A percentile compares a stretch with the other conserved stretches of the same genome.
Conservation (phyloP, 2,329 filamentous ascomycete genomes). For the Epichloe bromicola region DNA sequence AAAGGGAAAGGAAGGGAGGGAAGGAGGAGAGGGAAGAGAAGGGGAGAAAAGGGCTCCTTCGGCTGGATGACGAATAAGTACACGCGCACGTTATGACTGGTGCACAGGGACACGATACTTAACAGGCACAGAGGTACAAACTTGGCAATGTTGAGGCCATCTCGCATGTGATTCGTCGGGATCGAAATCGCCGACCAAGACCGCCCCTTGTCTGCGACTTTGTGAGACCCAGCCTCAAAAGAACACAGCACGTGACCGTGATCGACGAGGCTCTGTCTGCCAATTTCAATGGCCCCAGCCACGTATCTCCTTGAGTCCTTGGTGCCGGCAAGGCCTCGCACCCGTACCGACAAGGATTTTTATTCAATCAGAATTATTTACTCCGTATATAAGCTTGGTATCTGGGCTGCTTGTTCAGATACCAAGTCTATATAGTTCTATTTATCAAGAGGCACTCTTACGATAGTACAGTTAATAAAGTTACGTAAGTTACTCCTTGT, state of each 20-base stretch:
- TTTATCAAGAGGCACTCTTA: too few species aligned
- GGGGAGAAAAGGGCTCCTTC: not conserved
- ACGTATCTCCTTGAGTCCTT: too few species aligned
- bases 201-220: not conserved
- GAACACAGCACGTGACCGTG: constrained; percentile 5
- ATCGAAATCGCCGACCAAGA: not conserved
- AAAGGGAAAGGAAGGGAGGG: constrained; percentile 9
- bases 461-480: too few species aligned
- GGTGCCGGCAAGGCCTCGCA: too few species aligned
- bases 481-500: too few species aligned
- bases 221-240: not conserved
- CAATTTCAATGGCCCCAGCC: too few species aligned
- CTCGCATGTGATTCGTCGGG: constrained; percentile 22
- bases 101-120: not conserved
- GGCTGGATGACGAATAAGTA: constrained; percentile 3
- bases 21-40: constrained; percentile 7
- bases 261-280: too few species aligned
- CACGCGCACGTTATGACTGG: not conserved
- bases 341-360: too few species aligned
- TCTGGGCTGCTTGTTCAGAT: too few species aligned
- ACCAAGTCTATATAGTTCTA: too few species aligned
- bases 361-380: too few species aligned
- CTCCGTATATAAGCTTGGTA: too few species aligned
- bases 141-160: not conserved
- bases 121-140: not conserved